These are phyloP conservation scores for Psilocybe sp. DNA, from an alignment of 768 basidiomycete genomes.

Conservation along the genomic window DNA sequence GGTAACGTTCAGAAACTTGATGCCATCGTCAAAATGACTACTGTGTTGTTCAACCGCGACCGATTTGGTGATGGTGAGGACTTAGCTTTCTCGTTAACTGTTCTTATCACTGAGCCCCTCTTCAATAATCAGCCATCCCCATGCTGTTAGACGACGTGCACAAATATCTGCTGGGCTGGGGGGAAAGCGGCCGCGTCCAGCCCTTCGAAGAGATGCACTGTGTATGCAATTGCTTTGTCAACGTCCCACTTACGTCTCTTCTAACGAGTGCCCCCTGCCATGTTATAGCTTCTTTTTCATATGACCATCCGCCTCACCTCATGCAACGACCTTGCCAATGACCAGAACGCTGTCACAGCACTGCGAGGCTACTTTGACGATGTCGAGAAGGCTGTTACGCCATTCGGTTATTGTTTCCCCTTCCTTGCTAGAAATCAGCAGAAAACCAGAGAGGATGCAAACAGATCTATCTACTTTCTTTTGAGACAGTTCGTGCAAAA, in stretches of 20 bases:
- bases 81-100: not conserved
- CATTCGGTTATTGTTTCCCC: constrained; percentile 28
- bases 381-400: constrained; percentile 34
- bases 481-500: constrained; percentile 26
- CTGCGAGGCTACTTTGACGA: constrained; percentile 25
- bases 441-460: constrained; percentile 26
- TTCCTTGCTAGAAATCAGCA: constrained; percentile 34
- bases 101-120: not conserved
- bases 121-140: constrained; percentile 3
- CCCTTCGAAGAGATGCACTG: constrained; percentile 28
- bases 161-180: constrained; percentile 20
- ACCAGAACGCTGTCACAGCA: constrained; percentile 17
- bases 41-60: not conserved
- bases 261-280: not conserved
- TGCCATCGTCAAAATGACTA: too few species aligned
- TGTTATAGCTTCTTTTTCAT: constrained; percentile 31
- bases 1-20: too few species aligned
- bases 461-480: constrained; percentile 25
- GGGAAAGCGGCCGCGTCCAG: constrained; percentile 21
- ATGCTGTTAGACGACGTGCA: constrained; percentile 23
- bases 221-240: constrained; percentile 11
- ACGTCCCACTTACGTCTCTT: not conserved
- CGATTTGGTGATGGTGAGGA: constrained; percentile 14
- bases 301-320: constrained; percentile 35
- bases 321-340: constrained; percentile 30